Evolutionary conservation across 805 yeast species (phyloP).

Genomic region (Pichia kluyveri): DNA sequence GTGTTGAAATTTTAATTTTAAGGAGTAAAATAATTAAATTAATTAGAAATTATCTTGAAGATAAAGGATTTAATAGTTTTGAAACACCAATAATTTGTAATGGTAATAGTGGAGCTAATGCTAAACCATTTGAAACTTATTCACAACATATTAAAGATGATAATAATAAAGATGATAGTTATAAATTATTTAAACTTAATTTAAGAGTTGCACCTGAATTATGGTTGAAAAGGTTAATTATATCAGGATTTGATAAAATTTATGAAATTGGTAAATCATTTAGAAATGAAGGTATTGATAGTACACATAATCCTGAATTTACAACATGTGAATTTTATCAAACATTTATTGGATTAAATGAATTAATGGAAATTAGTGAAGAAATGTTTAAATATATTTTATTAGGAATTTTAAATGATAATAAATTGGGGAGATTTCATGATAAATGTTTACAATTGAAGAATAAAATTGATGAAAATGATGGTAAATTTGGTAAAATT

Average conservation of each 20-base stretch:
- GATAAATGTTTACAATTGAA: conserved; percentile 15
- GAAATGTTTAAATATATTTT: conserved; percentile 39
- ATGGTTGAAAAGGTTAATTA: conserved; percentile 79
- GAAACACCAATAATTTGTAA: conserved; percentile 76
- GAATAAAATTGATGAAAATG: conserved; percentile 9
- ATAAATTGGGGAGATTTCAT: conserved; percentile 13
- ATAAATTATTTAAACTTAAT: conserved; percentile 28
- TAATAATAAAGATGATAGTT: background rate
- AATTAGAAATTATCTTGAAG: conserved; percentile 49
- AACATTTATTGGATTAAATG: conserved; percentile 55
- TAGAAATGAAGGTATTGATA: conserved; percentile 88
- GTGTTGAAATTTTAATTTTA: conserved; percentile 37
- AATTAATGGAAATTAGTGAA: conserved; percentile 59
- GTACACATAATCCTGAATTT: conserved; percentile 92
- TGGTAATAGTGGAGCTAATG: conserved; percentile 78
- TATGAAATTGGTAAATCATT: conserved; percentile 82
- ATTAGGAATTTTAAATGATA: conserved; percentile 19
- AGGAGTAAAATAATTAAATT: conserved; percentile 47
- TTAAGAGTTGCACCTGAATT: conserved; percentile 91
- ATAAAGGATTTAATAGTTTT: conserved; percentile 62
- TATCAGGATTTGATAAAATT: conserved; percentile 78
- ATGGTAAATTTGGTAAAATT: conserved; percentile 30
- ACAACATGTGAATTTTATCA: conserved; percentile 86
- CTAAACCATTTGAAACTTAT: conserved; percentile 69
- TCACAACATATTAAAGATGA: conserved; percentile 21